These are phyloP conservation scores for Colletotrichum cuscutae DNA, from an alignment of 2,329 filamentous ascomycete genomes.

Conservation along the genomic window DNA sequence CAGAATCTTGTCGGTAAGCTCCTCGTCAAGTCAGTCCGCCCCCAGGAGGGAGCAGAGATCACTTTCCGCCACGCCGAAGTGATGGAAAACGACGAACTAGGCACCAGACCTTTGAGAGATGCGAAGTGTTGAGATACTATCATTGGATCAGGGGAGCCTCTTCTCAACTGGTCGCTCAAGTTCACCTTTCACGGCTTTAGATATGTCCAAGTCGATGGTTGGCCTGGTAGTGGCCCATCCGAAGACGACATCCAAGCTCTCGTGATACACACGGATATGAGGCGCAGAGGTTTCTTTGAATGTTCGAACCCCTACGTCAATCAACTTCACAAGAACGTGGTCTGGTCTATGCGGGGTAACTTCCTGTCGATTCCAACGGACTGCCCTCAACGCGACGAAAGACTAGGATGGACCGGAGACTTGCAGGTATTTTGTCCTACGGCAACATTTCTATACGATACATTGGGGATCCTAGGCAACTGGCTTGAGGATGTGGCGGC, in stretches of 20 bases:
- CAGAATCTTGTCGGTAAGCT: conserved; percentile 54
- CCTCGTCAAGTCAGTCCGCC: conserved; percentile 37
- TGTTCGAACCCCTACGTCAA: conserved; percentile 28
- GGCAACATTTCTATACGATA: conserved; percentile 16
- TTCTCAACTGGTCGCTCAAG: neutral
- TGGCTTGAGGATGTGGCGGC: conserved; percentile 30
- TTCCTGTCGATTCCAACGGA: conserved; percentile 32
- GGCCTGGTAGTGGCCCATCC: conserved; percentile 31
- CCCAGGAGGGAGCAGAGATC: conserved; percentile 37
- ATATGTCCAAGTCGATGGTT: conserved; percentile 56
- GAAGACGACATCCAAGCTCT: conserved; percentile 7
- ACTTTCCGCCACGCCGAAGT: conserved; percentile 53
- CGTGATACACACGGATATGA: conserved; percentile 30
- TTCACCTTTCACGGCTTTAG: conserved; percentile 65
- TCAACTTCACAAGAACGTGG: conserved; percentile 18
- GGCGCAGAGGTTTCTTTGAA: conserved; percentile 4
- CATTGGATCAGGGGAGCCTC: neutral
- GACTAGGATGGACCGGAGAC: conserved; percentile 27
- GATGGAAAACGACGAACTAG: conserved; percentile 52
- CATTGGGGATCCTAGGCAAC: conserved; percentile 14
- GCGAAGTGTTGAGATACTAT: conserved; percentile 40
- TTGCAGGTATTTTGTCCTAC: conserved; percentile 24
- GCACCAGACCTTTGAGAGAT: conserved; percentile 47
- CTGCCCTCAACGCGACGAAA: conserved; percentile 32
- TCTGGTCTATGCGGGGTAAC: conserved; percentile 32